phyloP scores from a whole-genome alignment of 2,329 filamentous ascomycete genomes.

The Sarocladium oryzae region DNA sequence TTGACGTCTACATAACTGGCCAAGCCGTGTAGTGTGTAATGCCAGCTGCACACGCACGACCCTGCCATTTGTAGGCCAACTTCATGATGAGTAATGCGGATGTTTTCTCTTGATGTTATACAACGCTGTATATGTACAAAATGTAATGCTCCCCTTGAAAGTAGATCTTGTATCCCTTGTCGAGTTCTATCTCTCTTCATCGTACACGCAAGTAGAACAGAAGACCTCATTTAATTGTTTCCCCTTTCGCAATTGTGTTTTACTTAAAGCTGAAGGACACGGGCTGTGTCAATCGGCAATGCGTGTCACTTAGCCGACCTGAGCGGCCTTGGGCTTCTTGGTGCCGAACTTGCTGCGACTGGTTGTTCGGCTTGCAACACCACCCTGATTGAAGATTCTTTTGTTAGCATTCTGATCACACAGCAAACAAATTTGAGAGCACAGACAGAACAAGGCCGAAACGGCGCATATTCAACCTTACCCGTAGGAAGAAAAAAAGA shows the following conservation, averaged over 20 bases:
- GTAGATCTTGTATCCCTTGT: too few species aligned
- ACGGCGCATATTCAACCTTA: too few species aligned
- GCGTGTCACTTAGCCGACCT: conserved; percentile 35
- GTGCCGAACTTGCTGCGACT: conserved; percentile 95
- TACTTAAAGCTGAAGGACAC: too few species aligned
- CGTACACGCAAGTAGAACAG: not conserved
- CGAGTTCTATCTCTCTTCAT: not conserved
- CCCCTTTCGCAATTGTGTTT: not conserved
- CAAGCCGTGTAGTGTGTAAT: too few species aligned
- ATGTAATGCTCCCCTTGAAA: not conserved
- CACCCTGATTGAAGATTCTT: conserved; percentile 52
- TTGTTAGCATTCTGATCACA: conserved; percentile 14
- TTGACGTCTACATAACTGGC: too few species aligned
- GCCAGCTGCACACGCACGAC: too few species aligned
- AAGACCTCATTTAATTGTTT: not conserved
- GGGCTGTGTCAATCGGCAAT: too few species aligned
- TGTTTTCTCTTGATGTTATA: not conserved
- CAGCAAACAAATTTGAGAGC: not conserved
- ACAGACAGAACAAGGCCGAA: too few species aligned
- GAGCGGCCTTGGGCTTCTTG: conserved; percentile 91
- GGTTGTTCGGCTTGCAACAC: conserved; percentile 76
- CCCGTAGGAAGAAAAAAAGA: too few species aligned
- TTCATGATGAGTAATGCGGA: too few species aligned
- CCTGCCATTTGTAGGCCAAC: too few species aligned
- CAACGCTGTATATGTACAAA: conserved; percentile 3